A percentile compares a stretch with the other conserved stretches of the same genome.
Evolutionary conservation across 2,329 filamentous ascomycete species (phyloP).

Genomic region (Plenodomus tracheiphilus): DNA sequence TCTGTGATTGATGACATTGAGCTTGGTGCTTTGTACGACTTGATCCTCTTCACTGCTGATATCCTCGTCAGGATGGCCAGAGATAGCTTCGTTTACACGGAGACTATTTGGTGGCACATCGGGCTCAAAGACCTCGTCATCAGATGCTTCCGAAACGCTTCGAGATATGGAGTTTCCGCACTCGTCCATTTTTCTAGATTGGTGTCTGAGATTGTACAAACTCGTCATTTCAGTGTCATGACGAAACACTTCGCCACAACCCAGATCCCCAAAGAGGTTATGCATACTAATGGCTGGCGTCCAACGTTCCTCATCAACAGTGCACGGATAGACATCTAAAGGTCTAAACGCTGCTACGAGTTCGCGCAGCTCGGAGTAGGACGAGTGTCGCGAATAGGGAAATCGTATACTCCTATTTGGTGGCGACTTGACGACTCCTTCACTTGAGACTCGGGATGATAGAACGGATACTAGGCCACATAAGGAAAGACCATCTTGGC

Average conservation of each 20-base stretch:
- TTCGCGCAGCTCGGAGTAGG: conserved; percentile 75
- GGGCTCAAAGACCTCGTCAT: background rate
- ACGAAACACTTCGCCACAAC: conserved; percentile 62
- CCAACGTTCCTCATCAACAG: conserved; percentile 66
- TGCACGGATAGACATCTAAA: conserved; percentile 81
- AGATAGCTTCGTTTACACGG: background rate
- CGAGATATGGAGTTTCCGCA: conserved; percentile 14
- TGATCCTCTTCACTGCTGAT: background rate
- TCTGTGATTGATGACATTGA: background rate
- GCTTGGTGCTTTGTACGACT: background rate
- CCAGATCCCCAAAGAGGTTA: conserved; percentile 72
- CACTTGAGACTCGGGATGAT: conserved; percentile 15
- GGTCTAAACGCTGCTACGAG: conserved; percentile 71
- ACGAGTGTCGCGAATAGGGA: conserved; percentile 88
- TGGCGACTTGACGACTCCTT: background rate
- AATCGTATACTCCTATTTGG: conserved; percentile 56
- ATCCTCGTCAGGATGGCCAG: background rate
- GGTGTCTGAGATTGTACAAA: conserved; percentile 23
- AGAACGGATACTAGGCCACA: conserved; percentile 39
- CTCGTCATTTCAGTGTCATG: conserved; percentile 67
- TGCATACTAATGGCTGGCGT: conserved; percentile 63
- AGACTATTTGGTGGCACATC: background rate
- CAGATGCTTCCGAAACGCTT: conserved; percentile 13
- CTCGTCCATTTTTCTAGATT: conserved; percentile 18
- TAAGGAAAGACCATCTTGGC: conserved; percentile 31